A percentile compares a stretch with the other conserved stretches of the same genome.
Evolutionary conservation across 345 rosid genomes (phyloP).

Genomic region (Bruguiera parviflora): DNA sequence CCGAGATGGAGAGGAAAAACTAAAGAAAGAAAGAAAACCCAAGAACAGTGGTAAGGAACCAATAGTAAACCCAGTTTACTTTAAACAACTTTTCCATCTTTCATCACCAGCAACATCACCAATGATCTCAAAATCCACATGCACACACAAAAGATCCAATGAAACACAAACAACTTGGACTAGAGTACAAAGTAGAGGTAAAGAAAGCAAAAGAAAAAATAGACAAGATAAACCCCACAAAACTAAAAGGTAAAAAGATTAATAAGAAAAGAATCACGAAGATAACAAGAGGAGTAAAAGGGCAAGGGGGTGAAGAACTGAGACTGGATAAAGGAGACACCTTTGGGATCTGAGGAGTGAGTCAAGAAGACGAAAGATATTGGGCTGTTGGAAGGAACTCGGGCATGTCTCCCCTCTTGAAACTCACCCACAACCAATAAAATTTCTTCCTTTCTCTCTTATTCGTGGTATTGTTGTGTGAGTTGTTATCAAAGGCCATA

Average conservation of each 20-base stretch:
- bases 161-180: conserved; percentile 17
- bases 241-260: not conserved
- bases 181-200: not conserved
- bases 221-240: not conserved
- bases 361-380: conserved; percentile 28
- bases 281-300: conserved; percentile 1
- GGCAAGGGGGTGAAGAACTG: not conserved
- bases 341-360: conserved; percentile 24
- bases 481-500: not conserved
- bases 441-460: not conserved
- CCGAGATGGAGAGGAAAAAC: conserved; percentile 2
- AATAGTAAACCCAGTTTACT: conserved; percentile 11
- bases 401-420: conserved; percentile 49
- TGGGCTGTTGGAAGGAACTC: conserved; percentile 41
- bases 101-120: conserved; percentile 4
- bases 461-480: conserved; percentile 1
- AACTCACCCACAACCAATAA: conserved; percentile 21
- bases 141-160: conserved; percentile 20
- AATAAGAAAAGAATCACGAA: conserved; percentile 2
- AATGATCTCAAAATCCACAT: conserved; percentile 26
- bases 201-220: not conserved
- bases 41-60: not conserved
- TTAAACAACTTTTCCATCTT: conserved; percentile 12
- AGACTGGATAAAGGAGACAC: conserved; percentile 16
- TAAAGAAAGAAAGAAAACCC: not conserved